These are phyloP conservation scores for Trichophyton rubrum DNA, from an alignment of 2,329 filamentous ascomycete species.

Conservation along the genomic window DNA sequence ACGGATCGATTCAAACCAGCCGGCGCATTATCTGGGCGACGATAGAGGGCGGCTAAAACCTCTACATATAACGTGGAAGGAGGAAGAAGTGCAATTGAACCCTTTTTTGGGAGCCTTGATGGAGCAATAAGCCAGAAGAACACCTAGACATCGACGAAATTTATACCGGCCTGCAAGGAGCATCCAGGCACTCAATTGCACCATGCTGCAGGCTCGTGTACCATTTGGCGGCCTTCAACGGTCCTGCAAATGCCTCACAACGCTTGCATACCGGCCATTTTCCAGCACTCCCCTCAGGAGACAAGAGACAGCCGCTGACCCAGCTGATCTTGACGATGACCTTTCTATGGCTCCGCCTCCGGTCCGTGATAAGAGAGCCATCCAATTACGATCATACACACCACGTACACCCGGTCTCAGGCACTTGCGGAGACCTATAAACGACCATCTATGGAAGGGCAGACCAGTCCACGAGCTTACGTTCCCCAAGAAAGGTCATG, in stretches of 20 bases:
- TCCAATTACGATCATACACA: slow-evolving; percentile 69
- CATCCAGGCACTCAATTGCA: neutral
- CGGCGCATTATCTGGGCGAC: neutral
- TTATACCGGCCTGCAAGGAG: neutral
- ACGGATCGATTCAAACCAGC: neutral
- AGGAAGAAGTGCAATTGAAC: neutral
- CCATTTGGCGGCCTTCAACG: slow-evolving; percentile 41
- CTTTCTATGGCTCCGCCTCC: slow-evolving; percentile 36
- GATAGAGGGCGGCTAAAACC: neutral
- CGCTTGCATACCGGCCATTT: slow-evolving; percentile 40
- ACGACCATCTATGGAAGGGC: slow-evolving; percentile 95
- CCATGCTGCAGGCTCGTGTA: slow-evolving; percentile 56
- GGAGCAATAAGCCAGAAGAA: neutral
- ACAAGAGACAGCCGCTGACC: slow-evolving; percentile 10
- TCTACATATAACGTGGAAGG: neutral
- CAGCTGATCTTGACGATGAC: slow-evolving; percentile 9
- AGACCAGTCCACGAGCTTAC: slow-evolving; percentile 72
- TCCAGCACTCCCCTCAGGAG: slow-evolving; percentile 34
- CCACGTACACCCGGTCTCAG: slow-evolving; percentile 84
- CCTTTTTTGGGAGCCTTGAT: neutral
- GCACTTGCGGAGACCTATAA: slow-evolving; percentile 82
- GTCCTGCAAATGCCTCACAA: slow-evolving; percentile 36
- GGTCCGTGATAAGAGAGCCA: slow-evolving; percentile 29
- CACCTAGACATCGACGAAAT: neutral
- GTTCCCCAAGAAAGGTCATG: slow-evolving; percentile 81